phyloP scores from a whole-genome alignment of 2,329 filamentous ascomycete genomes.

The Pseudogymnoascus sp. region DNA sequence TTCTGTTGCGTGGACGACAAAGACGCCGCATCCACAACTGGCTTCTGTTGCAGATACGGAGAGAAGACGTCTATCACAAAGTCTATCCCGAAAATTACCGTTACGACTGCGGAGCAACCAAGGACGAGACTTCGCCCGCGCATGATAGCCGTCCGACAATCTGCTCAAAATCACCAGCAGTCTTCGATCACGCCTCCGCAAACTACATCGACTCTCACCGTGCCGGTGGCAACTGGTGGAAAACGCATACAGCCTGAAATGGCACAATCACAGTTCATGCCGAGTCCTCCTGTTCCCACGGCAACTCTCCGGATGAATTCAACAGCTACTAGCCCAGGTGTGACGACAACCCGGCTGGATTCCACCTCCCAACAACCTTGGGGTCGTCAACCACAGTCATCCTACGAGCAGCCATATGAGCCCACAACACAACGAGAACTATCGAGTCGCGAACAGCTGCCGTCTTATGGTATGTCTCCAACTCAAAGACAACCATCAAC shows the following conservation, averaged over 20 bases:
- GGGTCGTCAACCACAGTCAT: neutral
- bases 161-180: neutral
- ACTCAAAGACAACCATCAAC: neutral
- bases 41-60: slow-evolving; percentile 1
- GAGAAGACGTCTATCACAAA: neutral
- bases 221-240: neutral
- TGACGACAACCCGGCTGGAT: neutral
- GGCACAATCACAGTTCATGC: neutral
- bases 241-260: neutral
- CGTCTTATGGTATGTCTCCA: neutral
- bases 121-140: neutral
- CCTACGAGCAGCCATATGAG: neutral
- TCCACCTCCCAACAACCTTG: neutral
- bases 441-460: neutral
- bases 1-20: slow-evolving; percentile 1
- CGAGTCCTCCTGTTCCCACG: neutral
- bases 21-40: neutral
- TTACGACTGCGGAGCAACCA: neutral
- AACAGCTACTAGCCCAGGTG: slow-evolving; percentile 1
- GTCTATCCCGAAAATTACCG: neutral
- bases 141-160: neutral
- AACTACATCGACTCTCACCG: neutral
- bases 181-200: neutral
- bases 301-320: neutral
- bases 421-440: neutral